phyloP scores from a whole-genome alignment of 2,329 filamentous ascomycete species.

The Chaetomiaceae sp. region DNA sequence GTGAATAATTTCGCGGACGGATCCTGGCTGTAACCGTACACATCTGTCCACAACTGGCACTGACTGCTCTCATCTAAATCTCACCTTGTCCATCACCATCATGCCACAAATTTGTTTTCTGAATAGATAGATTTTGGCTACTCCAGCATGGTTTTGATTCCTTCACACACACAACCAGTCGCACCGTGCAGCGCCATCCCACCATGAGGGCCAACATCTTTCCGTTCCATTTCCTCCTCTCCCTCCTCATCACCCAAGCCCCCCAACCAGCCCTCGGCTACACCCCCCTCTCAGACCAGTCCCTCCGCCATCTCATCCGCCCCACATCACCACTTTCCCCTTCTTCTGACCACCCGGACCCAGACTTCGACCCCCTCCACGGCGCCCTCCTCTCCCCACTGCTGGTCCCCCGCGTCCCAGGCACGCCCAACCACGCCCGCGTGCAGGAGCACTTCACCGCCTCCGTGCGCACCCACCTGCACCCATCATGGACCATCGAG shows the following conservation, averaged over 20 bases:
- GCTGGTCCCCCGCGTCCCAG: conserved; percentile 80
- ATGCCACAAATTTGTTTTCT: neutral
- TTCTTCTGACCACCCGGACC: conserved; percentile 53
- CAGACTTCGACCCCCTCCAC: conserved; percentile 69
- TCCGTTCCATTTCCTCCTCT: neutral
- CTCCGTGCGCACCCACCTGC: conserved; percentile 64
- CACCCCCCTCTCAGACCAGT: conserved; percentile 62
- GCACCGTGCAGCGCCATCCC: neutral
- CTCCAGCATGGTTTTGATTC: neutral
- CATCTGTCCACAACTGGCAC: too few species aligned
- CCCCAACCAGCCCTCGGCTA: conserved; percentile 30
- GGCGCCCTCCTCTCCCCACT: conserved; percentile 76
- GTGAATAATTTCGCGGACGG: too few species aligned
- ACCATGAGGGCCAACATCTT: conserved; percentile 1
- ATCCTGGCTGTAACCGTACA: too few species aligned
- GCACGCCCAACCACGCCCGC: conserved; percentile 65
- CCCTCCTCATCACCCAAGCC: neutral
- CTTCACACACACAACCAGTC: neutral
- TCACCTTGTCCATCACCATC: conserved; percentile 12
- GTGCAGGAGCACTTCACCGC: conserved; percentile 76
- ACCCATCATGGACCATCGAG: conserved; percentile 73
- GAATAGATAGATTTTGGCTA: neutral
- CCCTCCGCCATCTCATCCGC: conserved; percentile 46
- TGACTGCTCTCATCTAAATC: neutral
- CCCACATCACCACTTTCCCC: neutral